Evolutionary conservation across 441 rosid genomes (phyloP), one percentile per base, ranked within the genome.

Genomic region (Arabidopsis hybrid): DNA sequence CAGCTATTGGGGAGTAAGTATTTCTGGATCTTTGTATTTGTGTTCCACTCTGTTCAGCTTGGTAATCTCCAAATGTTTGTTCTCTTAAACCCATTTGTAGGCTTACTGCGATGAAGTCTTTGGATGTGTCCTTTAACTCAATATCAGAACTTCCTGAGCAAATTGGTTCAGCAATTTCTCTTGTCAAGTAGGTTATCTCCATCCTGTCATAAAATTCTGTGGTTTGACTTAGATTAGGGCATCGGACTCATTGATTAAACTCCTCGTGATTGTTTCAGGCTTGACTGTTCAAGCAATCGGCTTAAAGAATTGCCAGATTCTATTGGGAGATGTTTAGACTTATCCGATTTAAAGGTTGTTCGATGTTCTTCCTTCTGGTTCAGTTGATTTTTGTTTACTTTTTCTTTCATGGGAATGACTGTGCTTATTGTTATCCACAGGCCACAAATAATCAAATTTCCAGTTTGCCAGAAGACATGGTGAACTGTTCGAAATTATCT

Each of bases 1-100:
- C 84, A 57, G 95, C 93, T 0, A 80, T 92, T n/a, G 97, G 97
- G 79, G 90, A 89, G 99, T 95, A 79, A 85, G 97, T 87, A 34
- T 39, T 62, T 65, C 61, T 16, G 10, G 51, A 58, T 47, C 49
- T 72, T 64, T 67, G 17, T 52, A 17, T 17, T 26, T 14, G 13
- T 32, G 49, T 58, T 52, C 39, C 56, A 62, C 6, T 62, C 21
- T 43, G 50, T 56, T 57, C 70, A 49, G 26, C 29, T 63, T 42
- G 69, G 12, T 67, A 34, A 40, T 58, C 14, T 75, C 46, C 42
- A 13, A n/a, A n/a, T 45, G 34, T 40, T 73, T 64, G 8, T 18
- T 63, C 72, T 31, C 31, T 11, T 52, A 21, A 21, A 35, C 69
- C 69, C 38, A 46, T 76, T 72, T 51, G 26, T 88, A 95, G 99